Evolutionary conservation across 225 moss, liverwort and hornwort species (phyloP).

Genomic region (Sphagnum tenellum): DNA sequence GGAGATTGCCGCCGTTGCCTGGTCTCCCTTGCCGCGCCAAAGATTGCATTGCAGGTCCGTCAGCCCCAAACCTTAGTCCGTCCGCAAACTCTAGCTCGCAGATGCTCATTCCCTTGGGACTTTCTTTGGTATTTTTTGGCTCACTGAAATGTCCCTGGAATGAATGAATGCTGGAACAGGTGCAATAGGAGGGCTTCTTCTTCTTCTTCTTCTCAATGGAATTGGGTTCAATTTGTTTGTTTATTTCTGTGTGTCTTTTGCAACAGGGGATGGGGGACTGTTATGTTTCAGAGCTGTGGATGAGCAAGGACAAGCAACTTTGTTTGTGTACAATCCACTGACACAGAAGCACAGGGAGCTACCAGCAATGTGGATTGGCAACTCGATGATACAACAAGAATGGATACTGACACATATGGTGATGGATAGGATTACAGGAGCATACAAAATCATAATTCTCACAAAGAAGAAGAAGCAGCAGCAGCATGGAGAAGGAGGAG

Average conservation of each 20-base stretch:
- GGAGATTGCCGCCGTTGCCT: constrained; percentile 9
- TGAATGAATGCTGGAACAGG: too few species aligned
- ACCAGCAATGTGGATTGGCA: constrained; percentile 11
- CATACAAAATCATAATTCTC: constrained; percentile 10
- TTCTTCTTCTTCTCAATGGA: too few species aligned
- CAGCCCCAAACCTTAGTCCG: too few species aligned
- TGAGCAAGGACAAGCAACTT: constrained; percentile 8
- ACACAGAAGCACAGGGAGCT: constrained; percentile 19
- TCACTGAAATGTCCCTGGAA: too few species aligned
- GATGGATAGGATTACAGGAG: constrained; percentile 11
- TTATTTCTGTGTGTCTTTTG: too few species aligned
- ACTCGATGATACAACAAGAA: background rate
- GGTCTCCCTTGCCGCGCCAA: constrained; percentile 13
- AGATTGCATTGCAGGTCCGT: constrained; percentile 19
- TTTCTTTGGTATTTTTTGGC: too few species aligned
- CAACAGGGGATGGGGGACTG: constrained; percentile 17
- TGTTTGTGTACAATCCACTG: constrained; percentile 18
- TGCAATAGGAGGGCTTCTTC: too few species aligned
- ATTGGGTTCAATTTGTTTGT: too few species aligned
- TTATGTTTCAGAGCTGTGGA: constrained; percentile 18
- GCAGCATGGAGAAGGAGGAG: too few species aligned
- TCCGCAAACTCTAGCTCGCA: background rate
- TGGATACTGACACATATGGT: constrained; percentile 18
- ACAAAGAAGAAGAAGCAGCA: too few species aligned
- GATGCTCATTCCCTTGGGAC: too few species aligned